Conservation (phyloP, 345 rosid species). For the Citrus hindsii region DNA sequence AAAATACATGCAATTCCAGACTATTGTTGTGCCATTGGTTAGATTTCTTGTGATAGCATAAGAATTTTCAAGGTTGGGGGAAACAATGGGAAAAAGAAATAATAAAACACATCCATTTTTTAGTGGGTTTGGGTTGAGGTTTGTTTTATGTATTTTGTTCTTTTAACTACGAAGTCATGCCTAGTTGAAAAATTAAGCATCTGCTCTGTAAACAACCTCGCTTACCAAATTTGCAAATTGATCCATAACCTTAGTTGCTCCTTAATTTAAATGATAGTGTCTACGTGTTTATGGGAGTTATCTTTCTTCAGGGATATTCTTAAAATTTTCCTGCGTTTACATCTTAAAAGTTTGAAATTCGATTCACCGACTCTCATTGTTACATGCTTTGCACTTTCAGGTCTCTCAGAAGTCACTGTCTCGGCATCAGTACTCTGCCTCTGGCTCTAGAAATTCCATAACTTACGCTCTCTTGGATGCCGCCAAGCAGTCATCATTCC, state of each 20-base stretch:
- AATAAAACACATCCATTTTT: neutral
- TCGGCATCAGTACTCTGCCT: constrained; percentile 45
- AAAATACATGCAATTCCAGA: neutral
- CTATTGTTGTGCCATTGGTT: neutral
- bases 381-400: constrained; percentile 33
- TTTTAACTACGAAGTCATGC: neutral
- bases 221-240: neutral
- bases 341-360: neutral
- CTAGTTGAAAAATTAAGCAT: too few species aligned
- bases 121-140: neutral
- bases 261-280: too few species aligned
- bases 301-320: too few species aligned
- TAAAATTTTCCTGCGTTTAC: neutral
- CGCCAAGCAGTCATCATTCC: constrained; percentile 52
- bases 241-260: neutral
- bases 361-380: constrained; percentile 8
- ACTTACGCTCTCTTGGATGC: constrained; percentile 70
- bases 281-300: neutral
- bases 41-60: neutral
- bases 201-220: neutral
- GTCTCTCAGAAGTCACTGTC: constrained; percentile 73
- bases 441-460: constrained; percentile 41
- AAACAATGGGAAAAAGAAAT: too few species aligned
- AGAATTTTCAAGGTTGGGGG: neutral
- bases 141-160: neutral